phyloP scores from a whole-genome alignment of 2,329 filamentous ascomycete genomes.

The Aspergillus sp. region DNA sequence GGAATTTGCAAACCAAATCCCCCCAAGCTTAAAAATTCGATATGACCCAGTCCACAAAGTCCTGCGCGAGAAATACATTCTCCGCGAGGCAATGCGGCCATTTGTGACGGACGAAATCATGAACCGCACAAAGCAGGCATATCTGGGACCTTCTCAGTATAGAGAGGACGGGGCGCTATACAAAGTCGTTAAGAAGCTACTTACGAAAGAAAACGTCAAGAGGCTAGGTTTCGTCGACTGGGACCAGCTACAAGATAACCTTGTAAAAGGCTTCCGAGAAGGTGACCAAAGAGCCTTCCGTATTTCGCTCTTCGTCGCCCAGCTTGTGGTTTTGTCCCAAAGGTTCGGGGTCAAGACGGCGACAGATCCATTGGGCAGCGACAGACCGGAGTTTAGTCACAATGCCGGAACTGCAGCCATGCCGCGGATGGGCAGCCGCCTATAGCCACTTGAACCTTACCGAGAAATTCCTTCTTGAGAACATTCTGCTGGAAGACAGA shows the following conservation, averaged over 20 bases:
- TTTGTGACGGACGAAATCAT: constrained; percentile 60
- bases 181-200: constrained; percentile 28
- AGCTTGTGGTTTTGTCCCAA: constrained; percentile 52
- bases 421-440: background rate
- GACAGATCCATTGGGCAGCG: background rate
- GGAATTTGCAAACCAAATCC: constrained; percentile 35
- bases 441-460: background rate
- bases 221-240: constrained; percentile 50
- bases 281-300: constrained; percentile 43
- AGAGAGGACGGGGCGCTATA: constrained; percentile 51
- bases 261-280: constrained; percentile 47
- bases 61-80: constrained; percentile 56
- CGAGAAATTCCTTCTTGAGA: background rate
- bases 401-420: background rate
- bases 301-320: constrained; percentile 43
- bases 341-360: constrained; percentile 49
- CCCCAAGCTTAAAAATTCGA: constrained; percentile 37
- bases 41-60: constrained; percentile 20
- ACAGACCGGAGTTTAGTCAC: background rate
- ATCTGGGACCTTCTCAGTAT: constrained; percentile 52
- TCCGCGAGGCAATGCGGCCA: constrained; percentile 55
- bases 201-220: constrained; percentile 44
- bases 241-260: constrained; percentile 36
- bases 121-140: constrained; percentile 55
- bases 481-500: background rate